These are phyloP conservation scores for Misopates orontium DNA, from an alignment of 257 asterid genomes.

Conservation along the genomic window DNA sequence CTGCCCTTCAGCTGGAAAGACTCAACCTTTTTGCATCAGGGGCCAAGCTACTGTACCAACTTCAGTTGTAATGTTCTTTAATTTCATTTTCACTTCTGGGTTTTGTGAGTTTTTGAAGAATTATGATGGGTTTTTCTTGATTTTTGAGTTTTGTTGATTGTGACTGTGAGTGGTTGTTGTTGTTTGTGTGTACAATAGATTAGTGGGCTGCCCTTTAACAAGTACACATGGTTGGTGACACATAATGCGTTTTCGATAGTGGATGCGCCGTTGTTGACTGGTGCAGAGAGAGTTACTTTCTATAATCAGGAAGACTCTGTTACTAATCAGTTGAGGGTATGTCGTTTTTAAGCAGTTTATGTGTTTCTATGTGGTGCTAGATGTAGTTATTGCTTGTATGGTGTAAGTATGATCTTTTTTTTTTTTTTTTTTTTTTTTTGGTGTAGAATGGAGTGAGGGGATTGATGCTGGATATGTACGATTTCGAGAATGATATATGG, in stretches of 20 bases:
- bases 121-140: background rate
- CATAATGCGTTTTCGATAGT: slow-evolving; percentile 92
- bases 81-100: background rate
- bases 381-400: slow-evolving; percentile 16
- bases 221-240: slow-evolving; percentile 92
- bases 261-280: slow-evolving; percentile 76
- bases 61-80: slow-evolving; percentile 54
- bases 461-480: slow-evolving; percentile 98
- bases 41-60: slow-evolving; percentile 82
- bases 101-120: background rate
- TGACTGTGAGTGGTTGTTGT: background rate
- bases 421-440: slow-evolving; percentile 22
- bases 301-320: slow-evolving; percentile 93
- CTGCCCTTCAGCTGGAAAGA: slow-evolving; percentile 73
- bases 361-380: background rate
- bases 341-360: slow-evolving; percentile 20
- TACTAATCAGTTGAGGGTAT: slow-evolving; percentile 83
- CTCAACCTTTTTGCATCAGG: slow-evolving; percentile 75
- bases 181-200: slow-evolving; percentile 41
- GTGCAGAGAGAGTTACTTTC: slow-evolving; percentile 81
- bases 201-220: slow-evolving; percentile 87
- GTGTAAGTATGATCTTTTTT: slow-evolving; percentile 14
- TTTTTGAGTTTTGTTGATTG: background rate
- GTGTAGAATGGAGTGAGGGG: slow-evolving; percentile 97
- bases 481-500: slow-evolving; percentile 94